phyloP scores from a whole-genome alignment of 2,329 filamentous ascomycete species.

The Fusarium nanum region DNA sequence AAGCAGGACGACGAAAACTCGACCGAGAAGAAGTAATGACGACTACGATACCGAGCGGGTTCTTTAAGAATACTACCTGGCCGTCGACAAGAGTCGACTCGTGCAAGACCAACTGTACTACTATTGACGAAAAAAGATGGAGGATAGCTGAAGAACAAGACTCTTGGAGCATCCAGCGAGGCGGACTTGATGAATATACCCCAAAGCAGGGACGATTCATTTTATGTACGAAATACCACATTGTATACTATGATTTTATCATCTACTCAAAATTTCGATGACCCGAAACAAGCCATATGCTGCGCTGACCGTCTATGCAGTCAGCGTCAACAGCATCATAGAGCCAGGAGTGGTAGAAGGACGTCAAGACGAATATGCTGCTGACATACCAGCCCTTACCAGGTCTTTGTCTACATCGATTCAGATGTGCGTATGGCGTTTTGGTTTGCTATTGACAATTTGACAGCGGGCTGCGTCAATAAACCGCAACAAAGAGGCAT shows the following conservation, averaged over 20 bases:
- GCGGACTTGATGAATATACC: conserved; percentile 7
- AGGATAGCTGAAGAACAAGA: not conserved
- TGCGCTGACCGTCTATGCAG: not conserved
- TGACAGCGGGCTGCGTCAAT: not conserved
- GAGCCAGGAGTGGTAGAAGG: not conserved
- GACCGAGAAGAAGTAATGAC: conserved; percentile 41
- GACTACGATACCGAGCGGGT: not conserved
- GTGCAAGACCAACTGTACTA: conserved; percentile 37
- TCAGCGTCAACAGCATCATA: not conserved
- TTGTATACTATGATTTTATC: conserved; percentile 13
- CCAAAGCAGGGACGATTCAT: not conserved
- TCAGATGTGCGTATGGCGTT: not conserved
- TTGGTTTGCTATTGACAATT: not conserved
- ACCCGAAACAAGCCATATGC: not conserved
- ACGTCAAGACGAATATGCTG: not conserved
- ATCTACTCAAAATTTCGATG: not conserved
- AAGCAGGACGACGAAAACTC: conserved; percentile 45
- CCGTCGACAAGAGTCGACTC: conserved; percentile 3
- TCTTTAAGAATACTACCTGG: not conserved
- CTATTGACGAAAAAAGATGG: conserved; percentile 12
- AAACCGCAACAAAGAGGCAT: not conserved
- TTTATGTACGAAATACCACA: conserved; percentile 25
- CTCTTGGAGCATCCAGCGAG: conserved; percentile 6
- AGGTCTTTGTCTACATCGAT: not conserved
- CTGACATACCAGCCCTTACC: not conserved